These are phyloP conservation scores for Aspergillus sergii DNA, from an alignment of 2,329 filamentous ascomycete species.

Conservation along the genomic window DNA sequence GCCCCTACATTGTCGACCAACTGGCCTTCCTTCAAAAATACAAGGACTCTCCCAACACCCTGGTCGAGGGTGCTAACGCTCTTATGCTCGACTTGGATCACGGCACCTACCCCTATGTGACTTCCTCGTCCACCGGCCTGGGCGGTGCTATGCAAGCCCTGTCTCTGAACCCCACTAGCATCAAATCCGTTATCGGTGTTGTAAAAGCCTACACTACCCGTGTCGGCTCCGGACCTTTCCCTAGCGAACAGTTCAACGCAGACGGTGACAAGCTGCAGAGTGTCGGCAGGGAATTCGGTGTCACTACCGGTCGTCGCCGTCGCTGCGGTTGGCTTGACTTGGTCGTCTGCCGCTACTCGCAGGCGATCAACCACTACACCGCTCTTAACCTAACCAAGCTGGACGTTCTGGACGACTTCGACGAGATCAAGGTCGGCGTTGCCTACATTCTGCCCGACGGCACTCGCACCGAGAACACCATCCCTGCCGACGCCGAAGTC, in stretches of 20 bases:
- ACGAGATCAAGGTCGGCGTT: conserved; percentile 63
- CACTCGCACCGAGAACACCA: conserved; percentile 52
- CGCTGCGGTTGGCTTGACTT: conserved; percentile 68
- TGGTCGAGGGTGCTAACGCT: conserved; percentile 66
- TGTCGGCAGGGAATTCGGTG: conserved; percentile 58
- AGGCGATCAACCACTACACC: conserved; percentile 56
- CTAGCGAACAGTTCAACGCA: conserved; percentile 62
- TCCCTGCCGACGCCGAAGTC: conserved; percentile 59
- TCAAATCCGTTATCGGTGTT: conserved; percentile 63
- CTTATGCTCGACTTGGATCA: conserved; percentile 63
- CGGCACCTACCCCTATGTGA: conserved; percentile 55
- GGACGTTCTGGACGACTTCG: conserved; percentile 65
- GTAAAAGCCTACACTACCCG: conserved; percentile 68
- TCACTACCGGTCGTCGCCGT: conserved; percentile 63
- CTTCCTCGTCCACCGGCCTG: conserved; percentile 51
- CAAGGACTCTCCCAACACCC: conserved; percentile 57
- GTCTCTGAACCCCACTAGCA: conserved; percentile 58
- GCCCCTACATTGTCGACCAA: conserved; percentile 45
- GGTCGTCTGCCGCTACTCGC: conserved; percentile 65
- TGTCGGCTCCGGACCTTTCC: conserved; percentile 63
- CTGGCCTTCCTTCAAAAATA: conserved; percentile 58
- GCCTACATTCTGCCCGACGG: conserved; percentile 58
- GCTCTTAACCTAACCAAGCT: conserved; percentile 66
- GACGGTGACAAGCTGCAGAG: conserved; percentile 59
- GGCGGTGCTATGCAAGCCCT: conserved; percentile 60